Evolutionary conservation across 495 filamentous ascomycete species (phyloP), one percentile per base, ranked within the genome.

Genomic region (Aspergillus ellipticus): DNA sequence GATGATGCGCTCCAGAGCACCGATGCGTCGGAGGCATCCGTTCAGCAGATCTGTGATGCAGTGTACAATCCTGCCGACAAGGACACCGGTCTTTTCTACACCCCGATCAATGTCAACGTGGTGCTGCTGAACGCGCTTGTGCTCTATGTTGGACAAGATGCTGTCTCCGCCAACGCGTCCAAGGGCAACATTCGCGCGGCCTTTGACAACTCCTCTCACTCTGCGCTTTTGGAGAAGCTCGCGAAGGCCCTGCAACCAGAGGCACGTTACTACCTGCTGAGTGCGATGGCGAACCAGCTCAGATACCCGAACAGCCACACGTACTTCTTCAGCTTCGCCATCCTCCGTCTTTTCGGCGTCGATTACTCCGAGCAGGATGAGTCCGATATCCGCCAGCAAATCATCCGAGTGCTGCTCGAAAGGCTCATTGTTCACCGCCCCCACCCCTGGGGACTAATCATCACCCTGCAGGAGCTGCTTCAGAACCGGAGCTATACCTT

Each of bases 361-460:
- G 86, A 92, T 61, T 74, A 85, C 49, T 79, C 82, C 43, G 90
- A 95, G 66, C 82, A 86, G 29, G 86, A 92, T 63, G 87, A 90
- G 64, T 81, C 80, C 2, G 89, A 94, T 52, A 85, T 96, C 49
- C 87, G 91, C 26, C 86, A 97, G 71, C 89, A 95, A 68, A 89
- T 97, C 58, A 89, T 89, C 42, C 84, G 92, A 21, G 84, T 97
- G 42, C 73, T 97, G 42, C 70, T 97, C 5, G 94, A 99, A 76
- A 81, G 94, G 37, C 72, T 96, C 47, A 84, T 93, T 49, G 90
- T 92, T 16, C 90, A 89, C 68, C 90, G 92, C 67, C 94, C 94
- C 28, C 95, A 97, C 68, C 92, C 94, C 13, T 99, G 94, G 94
- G 94, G 94, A 15, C 71, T 97, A 39, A 89, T 97, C 68, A 86